Evolutionary conservation across 129 eudicot genomes (phyloP), one percentile per base, ranked within the genome.

Genomic region (Lonicera japonica): DNA sequence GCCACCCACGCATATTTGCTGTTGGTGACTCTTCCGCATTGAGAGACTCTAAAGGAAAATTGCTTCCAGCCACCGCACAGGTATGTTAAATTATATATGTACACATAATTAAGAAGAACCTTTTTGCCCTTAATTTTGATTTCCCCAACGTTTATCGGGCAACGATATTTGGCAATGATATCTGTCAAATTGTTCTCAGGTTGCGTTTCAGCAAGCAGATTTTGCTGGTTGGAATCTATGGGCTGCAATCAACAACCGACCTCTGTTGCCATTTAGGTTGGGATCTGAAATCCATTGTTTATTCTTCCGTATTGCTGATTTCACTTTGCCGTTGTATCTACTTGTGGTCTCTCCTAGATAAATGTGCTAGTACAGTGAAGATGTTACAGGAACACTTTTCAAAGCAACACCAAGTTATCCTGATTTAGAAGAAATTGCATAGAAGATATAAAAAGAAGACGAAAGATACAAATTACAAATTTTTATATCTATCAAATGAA

Each of bases 201-300:
- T 94, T 59, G 99, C 99, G 47, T 88, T 94, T 61, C 99, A 94
- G 72, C 87, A 94, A 70, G 96, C 99, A 29, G 99, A 94, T 80
- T 94, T 88, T 79, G 82, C 95, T 40, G 99, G 99, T 66, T 94
- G 99, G 99, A 94, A 94, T 76, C 60, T 94, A 3, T 94, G 99
- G 99, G 99, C 99, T 58, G 96, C 96, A 67, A 94, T 94, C 29
- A 88, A 88, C 72, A 83, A 80, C 65, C 82, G 95, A 29, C 99
- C 99, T 50, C 81, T 94, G 15, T 55, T 94, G 54, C 96, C 99
- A 68, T 94, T 94, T 67, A 94, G 99, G 99, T 94, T 22, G 0
- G 73, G 51, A 54, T 43, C 76, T 39, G 52, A 73, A 34, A 16
- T 40, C 20, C 46, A 54, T 34, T 40, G 13, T 12, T 20, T 50